phyloP scores from a whole-genome alignment of 2,329 filamentous ascomycete species.

The Exophiala viscosa region DNA sequence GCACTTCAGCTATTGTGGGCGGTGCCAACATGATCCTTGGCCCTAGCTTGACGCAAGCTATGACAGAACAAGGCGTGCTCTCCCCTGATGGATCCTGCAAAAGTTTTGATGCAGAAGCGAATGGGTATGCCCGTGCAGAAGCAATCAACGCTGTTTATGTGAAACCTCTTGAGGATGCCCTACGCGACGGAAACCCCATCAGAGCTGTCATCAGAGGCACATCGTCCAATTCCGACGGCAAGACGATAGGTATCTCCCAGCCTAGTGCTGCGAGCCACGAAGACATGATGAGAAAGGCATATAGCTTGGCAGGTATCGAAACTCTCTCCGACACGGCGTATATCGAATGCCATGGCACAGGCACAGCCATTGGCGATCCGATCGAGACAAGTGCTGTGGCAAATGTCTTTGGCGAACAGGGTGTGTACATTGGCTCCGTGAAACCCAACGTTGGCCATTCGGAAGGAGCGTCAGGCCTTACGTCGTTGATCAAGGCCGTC shows the following conservation, averaged over 20 bases:
- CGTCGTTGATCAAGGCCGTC: constrained; percentile 32
- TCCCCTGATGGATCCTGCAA: constrained; percentile 19
- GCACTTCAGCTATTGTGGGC: constrained; percentile 14
- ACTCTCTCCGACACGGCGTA: constrained; percentile 17
- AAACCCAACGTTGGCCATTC: constrained; percentile 33
- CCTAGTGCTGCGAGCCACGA: constrained; percentile 4
- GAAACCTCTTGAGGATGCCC: constrained; percentile 6
- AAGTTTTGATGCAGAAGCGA: constrained; percentile 27
- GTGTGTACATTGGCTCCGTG: constrained; percentile 32
- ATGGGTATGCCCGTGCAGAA: constrained; percentile 14
- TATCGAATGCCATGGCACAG: constrained; percentile 32
- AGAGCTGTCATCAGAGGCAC: constrained; percentile 6
- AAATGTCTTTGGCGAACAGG: constrained; percentile 7
- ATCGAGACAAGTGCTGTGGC: constrained; percentile 27
- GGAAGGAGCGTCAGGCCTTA: constrained; percentile 31
- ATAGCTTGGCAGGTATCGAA: constrained; percentile 26
- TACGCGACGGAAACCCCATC: constrained; percentile 7
- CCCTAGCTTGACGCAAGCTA: constrained; percentile 19
- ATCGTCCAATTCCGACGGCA: constrained; percentile 1
- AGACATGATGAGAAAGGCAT: constrained; percentile 1
- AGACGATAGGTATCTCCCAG: neutral
- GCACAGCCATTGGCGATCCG: constrained; percentile 26
- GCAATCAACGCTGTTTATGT: constrained; percentile 2
- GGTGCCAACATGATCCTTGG: constrained; percentile 7
- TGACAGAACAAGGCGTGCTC: constrained; percentile 29